phyloP scores from a whole-genome alignment of 305 asterid species.

The Fraxinus baroniana region DNA sequence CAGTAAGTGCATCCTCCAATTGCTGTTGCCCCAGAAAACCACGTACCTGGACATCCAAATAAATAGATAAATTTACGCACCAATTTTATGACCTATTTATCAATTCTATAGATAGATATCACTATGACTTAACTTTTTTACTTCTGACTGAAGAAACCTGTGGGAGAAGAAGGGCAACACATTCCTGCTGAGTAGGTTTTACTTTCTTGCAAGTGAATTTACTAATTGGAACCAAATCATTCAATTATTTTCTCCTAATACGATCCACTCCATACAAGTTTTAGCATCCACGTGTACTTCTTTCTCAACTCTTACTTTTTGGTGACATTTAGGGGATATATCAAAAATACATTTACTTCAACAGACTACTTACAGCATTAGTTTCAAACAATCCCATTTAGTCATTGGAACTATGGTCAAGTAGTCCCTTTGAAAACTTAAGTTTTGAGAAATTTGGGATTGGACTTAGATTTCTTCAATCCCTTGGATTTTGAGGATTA shows the following conservation, averaged over 20 bases:
- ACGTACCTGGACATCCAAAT: conserved; percentile 58
- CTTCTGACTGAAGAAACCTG: not conserved
- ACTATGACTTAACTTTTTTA: not conserved
- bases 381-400: not conserved
- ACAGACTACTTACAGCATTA: not conserved
- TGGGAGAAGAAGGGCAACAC: not conserved
- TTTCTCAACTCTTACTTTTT: not conserved
- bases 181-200: not conserved
- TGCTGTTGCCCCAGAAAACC: conserved; percentile 85
- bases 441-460: not conserved
- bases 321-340: not conserved
- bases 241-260: not conserved
- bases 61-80: conserved; percentile 19
- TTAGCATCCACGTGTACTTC: conserved; percentile 9
- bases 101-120: not conserved
- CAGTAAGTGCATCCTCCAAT: conserved; percentile 82
- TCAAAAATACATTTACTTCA: not conserved
- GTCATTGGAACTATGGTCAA: not conserved
- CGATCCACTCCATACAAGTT: not conserved
- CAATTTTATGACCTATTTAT: not conserved
- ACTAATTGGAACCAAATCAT: conserved; percentile 1
- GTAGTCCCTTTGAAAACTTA: not conserved
- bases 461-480: not conserved
- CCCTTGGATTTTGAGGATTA: not conserved
- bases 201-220: not conserved